A percentile compares a stretch with the other conserved stretches of the same genome.
These are phyloP conservation scores for Gracilariopsis chorda DNA, from an alignment of 23 red algal genomes.

Conservation along the genomic window DNA sequence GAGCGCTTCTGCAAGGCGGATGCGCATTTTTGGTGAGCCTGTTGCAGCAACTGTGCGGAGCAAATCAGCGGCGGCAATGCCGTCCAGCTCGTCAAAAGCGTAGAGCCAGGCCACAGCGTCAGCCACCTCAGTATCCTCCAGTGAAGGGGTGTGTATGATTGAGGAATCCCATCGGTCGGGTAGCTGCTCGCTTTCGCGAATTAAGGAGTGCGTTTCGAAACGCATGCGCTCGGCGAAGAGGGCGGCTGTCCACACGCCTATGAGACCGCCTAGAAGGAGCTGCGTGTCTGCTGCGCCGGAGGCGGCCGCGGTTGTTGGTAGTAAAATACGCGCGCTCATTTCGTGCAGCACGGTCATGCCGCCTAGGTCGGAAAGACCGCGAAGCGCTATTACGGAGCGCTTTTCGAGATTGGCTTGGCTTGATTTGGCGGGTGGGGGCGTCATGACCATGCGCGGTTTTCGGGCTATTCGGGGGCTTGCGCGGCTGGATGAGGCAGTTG, in stretches of 20 bases:
- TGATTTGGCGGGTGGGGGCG: background rate
- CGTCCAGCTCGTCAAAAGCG: conserved; percentile 52
- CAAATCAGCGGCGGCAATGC: conserved; percentile 5
- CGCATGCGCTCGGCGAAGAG: conserved; percentile 40
- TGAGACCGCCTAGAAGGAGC: conserved; percentile 27
- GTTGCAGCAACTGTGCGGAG: background rate
- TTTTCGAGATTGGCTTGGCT: background rate
- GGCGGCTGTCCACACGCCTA: conserved; percentile 37
- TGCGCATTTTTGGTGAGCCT: background rate
- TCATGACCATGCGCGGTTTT: background rate
- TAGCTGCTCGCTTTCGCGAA: conserved; percentile 8
- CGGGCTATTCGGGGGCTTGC: background rate
- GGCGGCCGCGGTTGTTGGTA: background rate
- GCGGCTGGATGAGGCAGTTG: background rate
- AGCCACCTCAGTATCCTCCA: conserved; percentile 24
- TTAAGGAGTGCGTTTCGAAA: conserved; percentile 4
- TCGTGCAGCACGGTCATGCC: conserved; percentile 26
- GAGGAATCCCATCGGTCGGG: conserved; percentile 38
- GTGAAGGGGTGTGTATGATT: conserved; percentile 25
- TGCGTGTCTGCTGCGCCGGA: conserved; percentile 12
- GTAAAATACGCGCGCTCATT: background rate
- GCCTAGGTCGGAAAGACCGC: conserved; percentile 33
- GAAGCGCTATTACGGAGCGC: conserved; percentile 21
- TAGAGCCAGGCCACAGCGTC: conserved; percentile 38
- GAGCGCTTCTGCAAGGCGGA: conserved; percentile 21